Conservation (phyloP, 768 basidiomycete species). For the Sporobolomyces pararoseus region DNA sequence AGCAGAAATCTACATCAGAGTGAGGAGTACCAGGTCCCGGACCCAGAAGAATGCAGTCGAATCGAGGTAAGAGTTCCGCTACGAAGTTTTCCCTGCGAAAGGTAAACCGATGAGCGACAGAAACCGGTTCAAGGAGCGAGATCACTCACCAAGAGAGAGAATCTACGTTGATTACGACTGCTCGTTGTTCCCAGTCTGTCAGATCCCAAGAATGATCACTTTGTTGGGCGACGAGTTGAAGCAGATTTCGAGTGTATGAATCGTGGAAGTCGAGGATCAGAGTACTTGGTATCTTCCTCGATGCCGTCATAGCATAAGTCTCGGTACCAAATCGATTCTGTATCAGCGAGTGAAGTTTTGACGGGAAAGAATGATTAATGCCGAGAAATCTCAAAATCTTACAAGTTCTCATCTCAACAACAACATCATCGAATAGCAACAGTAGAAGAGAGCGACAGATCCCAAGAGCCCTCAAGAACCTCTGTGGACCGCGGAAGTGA, state of each 20-base stretch:
- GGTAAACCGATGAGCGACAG: too few species aligned
- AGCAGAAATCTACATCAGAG: conserved; percentile 34
- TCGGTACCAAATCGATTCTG: too few species aligned
- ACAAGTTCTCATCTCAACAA: background rate
- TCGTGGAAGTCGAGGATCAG: conserved; percentile 39
- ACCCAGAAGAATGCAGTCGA: conserved; percentile 37
- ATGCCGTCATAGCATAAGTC: background rate
- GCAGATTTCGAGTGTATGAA: conserved; percentile 40
- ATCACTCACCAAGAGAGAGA: conserved; percentile 30
- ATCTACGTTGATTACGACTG: conserved; percentile 37
- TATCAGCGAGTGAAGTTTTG: background rate
- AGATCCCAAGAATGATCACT: conserved; percentile 36
- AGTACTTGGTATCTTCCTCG: conserved; percentile 14
- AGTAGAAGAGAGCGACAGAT: too few species aligned
- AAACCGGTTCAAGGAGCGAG: background rate
- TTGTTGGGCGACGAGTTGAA: conserved; percentile 21
- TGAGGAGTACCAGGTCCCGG: conserved; percentile 40
- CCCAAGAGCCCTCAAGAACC: too few species aligned
- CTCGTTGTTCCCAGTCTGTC: conserved; percentile 26
- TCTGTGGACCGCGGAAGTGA: too few species aligned
- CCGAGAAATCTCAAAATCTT: background rate
- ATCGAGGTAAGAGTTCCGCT: conserved; percentile 21
- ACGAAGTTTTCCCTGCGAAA: conserved; percentile 32
- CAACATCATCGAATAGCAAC: too few species aligned
- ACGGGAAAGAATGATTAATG: background rate